A percentile compares a stretch with the other conserved stretches of the same genome.
These are phyloP conservation scores for Tylopilus rubrobrunneus DNA, from an alignment of 768 basidiomycete genomes.

Conservation along the genomic window DNA sequence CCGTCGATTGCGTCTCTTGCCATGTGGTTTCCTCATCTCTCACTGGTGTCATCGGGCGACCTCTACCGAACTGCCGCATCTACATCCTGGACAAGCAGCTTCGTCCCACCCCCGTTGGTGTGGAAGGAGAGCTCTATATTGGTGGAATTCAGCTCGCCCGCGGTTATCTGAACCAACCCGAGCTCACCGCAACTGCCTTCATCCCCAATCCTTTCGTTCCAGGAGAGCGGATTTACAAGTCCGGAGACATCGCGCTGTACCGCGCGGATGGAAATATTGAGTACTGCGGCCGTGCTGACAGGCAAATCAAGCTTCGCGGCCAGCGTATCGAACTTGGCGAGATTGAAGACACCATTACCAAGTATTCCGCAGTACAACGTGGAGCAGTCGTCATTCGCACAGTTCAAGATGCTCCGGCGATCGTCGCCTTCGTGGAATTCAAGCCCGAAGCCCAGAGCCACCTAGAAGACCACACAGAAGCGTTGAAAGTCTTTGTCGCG, in stretches of 20 bases:
- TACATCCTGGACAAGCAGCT: conserved; percentile 29
- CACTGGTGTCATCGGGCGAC: conserved; percentile 28
- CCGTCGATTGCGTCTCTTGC: conserved; percentile 28
- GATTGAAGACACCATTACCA: conserved; percentile 30
- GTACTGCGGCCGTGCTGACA: conserved; percentile 31
- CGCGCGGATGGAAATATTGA: conserved; percentile 28
- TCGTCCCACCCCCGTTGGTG: conserved; percentile 27
- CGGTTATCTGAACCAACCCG: conserved; percentile 23
- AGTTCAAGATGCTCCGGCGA: conserved; percentile 27
- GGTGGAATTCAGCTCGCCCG: conserved; percentile 21
- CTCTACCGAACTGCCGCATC: conserved; percentile 28
- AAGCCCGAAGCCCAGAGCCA: too few relatives aligned
- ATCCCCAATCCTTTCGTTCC: conserved; percentile 28
- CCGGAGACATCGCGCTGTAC: conserved; percentile 29
- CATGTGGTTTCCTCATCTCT: conserved; percentile 19
- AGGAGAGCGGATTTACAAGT: conserved; percentile 29
- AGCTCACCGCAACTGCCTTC: conserved; percentile 27
- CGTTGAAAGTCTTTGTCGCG: too few relatives aligned
- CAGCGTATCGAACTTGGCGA: conserved; percentile 33
- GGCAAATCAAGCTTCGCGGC: conserved; percentile 33
- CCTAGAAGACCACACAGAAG: too few relatives aligned
- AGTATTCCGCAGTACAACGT: conserved; percentile 18
- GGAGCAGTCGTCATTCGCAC: conserved; percentile 25
- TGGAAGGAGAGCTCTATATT: conserved; percentile 24
- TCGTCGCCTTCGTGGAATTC: conserved; percentile 22